A percentile compares a stretch with the other conserved stretches of the same genome.
Evolutionary conservation across 805 yeast species (phyloP).

Genomic region (Ogataea nonfermentans): DNA sequence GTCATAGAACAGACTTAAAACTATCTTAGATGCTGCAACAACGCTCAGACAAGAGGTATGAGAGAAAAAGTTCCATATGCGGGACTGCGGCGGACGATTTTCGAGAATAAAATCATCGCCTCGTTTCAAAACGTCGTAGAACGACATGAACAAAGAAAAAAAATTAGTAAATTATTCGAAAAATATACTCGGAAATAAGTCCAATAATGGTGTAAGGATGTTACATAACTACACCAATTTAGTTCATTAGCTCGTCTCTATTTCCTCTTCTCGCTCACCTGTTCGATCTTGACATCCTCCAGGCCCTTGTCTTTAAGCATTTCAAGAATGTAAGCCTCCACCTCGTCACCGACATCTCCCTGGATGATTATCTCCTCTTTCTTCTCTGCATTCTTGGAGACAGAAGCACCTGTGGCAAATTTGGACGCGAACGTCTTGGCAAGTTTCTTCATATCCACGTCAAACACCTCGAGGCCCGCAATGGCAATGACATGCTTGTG

Average conservation of each 20-base stretch:
- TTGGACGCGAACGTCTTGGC: slow-evolving; percentile 91
- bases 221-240: neutral
- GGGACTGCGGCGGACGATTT: slow-evolving; percentile 49
- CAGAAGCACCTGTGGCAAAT: slow-evolving; percentile 95
- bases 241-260: slow-evolving; percentile 30
- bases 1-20: slow-evolving; percentile 60
- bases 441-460: slow-evolving; percentile 83
- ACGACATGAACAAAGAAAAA: slow-evolving; percentile 49
- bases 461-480: slow-evolving; percentile 84
- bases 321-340: slow-evolving; percentile 68
- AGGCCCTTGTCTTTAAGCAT: slow-evolving; percentile 80
- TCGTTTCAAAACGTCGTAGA: slow-evolving; percentile 61
- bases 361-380: slow-evolving; percentile 89
- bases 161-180: neutral
- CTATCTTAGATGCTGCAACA: slow-evolving; percentile 60
- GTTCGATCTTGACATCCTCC: slow-evolving; percentile 84
- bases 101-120: slow-evolving; percentile 70
- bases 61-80: slow-evolving; percentile 66
- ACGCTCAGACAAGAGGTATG: slow-evolving; percentile 66
- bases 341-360: slow-evolving; percentile 94
- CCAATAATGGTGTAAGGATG: slow-evolving; percentile 1
- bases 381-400: slow-evolving; percentile 84
- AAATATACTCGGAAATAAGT: neutral
- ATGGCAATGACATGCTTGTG: slow-evolving; percentile 85
- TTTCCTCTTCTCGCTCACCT: slow-evolving; percentile 77